Base-by-base conservation (phyloP, 2,329 filamentous ascomycete genomes). In the Phaeosphaeria sp. region DNA sequence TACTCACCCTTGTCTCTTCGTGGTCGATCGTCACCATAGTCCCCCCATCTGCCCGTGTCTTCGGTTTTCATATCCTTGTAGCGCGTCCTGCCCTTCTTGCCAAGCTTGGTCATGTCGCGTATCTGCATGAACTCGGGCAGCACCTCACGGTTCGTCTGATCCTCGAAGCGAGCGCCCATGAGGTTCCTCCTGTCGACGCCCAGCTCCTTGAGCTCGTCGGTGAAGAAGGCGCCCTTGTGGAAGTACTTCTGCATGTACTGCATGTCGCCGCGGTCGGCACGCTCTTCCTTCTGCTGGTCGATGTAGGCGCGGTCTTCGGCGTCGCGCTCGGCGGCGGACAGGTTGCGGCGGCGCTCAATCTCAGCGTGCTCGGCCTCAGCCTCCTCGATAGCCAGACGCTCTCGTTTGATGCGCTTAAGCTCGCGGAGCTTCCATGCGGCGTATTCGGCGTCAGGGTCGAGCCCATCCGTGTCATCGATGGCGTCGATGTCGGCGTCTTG, bases 141-240 rank as follows among this genome's bases (percentile, higher is more conserved):
- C 1, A 92, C 82, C 68, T 95, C 91, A 46, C 92, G 89, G 71
- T 96, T 92, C 48, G 85, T 84, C 58, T 94, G 87, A 60, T 97
- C 92, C 74, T 98, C 94, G 67, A 95, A 96, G 50, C 86, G 83
- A 2, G 89, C 86, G 15, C 93, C 93, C 87, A 96, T 96, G 64
- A 97, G 84, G 73, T 97, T 91, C 47, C 95, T 84, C 72, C 89
- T 86, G 62, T 91, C 88, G 46, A 97, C 81, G 0, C 92, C 91
- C 61, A 91, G 87, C 17, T 87, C 87, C 66, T 89, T 87, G 51
- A 89, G 84, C 68, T 96, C 91, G 51, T 93, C 92, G 65, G 90
- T 91, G 82, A 92, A 98, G 81, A 98, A 99, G 17, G 95, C 95
- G 49, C 95, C 95, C 80, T 93, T 94, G 83, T 99, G 95, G 78